Percentiles rank a stretch among this genome's conserved stretches.
Evolutionary conservation across 805 yeast species (phyloP).

Genomic region (Metschnikowia chrysomelidarum): DNA sequence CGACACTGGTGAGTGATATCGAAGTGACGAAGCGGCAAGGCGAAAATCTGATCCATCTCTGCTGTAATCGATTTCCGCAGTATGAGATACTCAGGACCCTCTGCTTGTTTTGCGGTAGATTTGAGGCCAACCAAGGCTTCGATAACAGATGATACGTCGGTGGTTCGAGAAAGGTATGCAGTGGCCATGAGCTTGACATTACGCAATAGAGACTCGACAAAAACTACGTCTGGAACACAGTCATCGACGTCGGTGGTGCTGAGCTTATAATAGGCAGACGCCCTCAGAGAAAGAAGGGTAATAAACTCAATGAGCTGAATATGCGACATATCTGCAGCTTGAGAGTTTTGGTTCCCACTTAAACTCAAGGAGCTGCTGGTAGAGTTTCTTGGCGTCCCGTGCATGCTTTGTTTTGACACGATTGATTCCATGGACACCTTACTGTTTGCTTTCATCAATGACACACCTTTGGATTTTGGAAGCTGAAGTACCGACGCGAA

Average conservation of each 20-base stretch:
- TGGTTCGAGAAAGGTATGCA: slow-evolving; percentile 44
- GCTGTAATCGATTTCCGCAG: slow-evolving; percentile 41
- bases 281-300: slow-evolving; percentile 27
- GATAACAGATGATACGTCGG: slow-evolving; percentile 39
- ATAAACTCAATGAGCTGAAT: slow-evolving; percentile 35
- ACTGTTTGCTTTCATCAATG: slow-evolving; percentile 37
- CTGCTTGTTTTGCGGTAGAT: slow-evolving; percentile 4
- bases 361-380: slow-evolving; percentile 26
- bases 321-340: slow-evolving; percentile 25
- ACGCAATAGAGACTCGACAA: slow-evolving; percentile 68
- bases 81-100: slow-evolving; percentile 13
- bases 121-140: slow-evolving; percentile 38
- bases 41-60: slow-evolving; percentile 36
- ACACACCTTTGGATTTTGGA: slow-evolving; percentile 25
- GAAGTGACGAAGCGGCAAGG: slow-evolving; percentile 35
- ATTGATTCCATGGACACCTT: slow-evolving; percentile 42
- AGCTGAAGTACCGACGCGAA: slow-evolving; percentile 33
- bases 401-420: slow-evolving; percentile 12
- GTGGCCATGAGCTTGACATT: slow-evolving; percentile 58
- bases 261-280: slow-evolving; percentile 29
- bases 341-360: slow-evolving; percentile 26
- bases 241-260: slow-evolving; percentile 65
- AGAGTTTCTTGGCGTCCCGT: slow-evolving; percentile 35
- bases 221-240: slow-evolving; percentile 77
- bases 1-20: slow-evolving; percentile 51